Percentiles rank a stretch among this genome's conserved stretches.
These are phyloP conservation scores for Salvia hispanica DNA, from an alignment of 257 asterid species.

Conservation along the genomic window DNA sequence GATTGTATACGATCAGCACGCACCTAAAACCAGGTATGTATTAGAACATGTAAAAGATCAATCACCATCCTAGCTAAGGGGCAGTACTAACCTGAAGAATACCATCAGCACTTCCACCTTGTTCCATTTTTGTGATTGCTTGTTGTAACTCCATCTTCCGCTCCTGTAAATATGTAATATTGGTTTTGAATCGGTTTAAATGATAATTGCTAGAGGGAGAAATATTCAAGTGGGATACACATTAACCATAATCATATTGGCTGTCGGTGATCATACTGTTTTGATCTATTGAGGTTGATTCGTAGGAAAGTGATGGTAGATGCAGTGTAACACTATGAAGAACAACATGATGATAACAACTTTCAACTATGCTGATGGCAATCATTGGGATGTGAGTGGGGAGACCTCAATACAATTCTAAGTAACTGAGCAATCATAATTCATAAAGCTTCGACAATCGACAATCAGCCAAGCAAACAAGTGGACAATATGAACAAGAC, in stretches of 20 bases:
- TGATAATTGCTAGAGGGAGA: conserved; percentile 14
- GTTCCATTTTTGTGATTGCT: conserved; percentile 91
- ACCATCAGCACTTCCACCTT: conserved; percentile 99
- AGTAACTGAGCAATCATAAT: neutral
- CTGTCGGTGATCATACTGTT: neutral
- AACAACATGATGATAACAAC: conserved; percentile 1
- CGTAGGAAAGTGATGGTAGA: conserved; percentile 11
- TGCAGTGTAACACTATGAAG: conserved; percentile 9
- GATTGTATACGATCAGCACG: conserved; percentile 99
- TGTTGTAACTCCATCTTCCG: conserved; percentile 91
- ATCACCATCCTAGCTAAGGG: conserved; percentile 16
- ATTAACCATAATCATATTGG: neutral
- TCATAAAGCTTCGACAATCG: conserved; percentile 3
- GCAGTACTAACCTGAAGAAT: conserved; percentile 81
- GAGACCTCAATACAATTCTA: neutral
- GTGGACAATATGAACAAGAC: conserved; percentile 12
- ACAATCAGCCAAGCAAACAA: conserved; percentile 15
- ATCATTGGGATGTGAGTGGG: conserved; percentile 1
- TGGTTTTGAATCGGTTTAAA: conserved; percentile 25
- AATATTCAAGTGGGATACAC: conserved; percentile 1
- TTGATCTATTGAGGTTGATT: conserved; percentile 11
- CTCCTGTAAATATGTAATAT: conserved; percentile 56
- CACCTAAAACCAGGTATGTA: conserved; percentile 57
- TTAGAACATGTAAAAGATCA: conserved; percentile 22
- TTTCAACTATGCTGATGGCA: neutral